These are phyloP conservation scores for Fusarium nygamai DNA, from an alignment of 2,329 filamentous ascomycete genomes.

Conservation along the genomic window DNA sequence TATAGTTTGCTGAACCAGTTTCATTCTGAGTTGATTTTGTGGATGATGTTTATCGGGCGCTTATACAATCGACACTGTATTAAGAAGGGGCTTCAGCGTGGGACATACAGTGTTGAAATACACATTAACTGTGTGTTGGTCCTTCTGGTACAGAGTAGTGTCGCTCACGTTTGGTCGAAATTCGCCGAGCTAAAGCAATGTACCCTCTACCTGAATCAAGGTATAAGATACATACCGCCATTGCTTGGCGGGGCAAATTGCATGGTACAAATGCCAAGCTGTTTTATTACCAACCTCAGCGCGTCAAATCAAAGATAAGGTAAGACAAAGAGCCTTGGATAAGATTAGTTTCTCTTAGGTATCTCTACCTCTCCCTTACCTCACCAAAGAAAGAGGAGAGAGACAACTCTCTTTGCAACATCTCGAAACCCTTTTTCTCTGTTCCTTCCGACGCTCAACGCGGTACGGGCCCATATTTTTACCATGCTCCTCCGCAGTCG, in stretches of 20 bases:
- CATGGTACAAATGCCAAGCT: slow-evolving; percentile 16
- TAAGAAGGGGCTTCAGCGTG: fast-evolving
- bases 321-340: slow-evolving; percentile 5
- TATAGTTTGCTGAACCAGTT: slow-evolving; percentile 3
- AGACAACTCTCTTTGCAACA: background rate
- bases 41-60: background rate
- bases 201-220: slow-evolving; percentile 18
- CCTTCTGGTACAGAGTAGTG: slow-evolving; percentile 3
- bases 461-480: slow-evolving; percentile 13
- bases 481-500: slow-evolving; percentile 38
- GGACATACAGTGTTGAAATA: background rate
- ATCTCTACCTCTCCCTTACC: background rate
- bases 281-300: slow-evolving; percentile 21
- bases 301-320: slow-evolving; percentile 9
- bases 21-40: background rate
- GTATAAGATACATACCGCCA: background rate
- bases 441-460: background rate
- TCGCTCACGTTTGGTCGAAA: background rate
- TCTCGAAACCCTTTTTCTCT: background rate
- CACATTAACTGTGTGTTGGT: slow-evolving; percentile 24
- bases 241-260: slow-evolving; percentile 9
- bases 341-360: slow-evolving; percentile 12
- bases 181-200: background rate
- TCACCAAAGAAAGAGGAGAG: slow-evolving; percentile 1
- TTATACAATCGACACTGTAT: background rate